Base-by-base conservation (phyloP, 768 basidiomycete species). In the Naganishia friedmannii region DNA sequence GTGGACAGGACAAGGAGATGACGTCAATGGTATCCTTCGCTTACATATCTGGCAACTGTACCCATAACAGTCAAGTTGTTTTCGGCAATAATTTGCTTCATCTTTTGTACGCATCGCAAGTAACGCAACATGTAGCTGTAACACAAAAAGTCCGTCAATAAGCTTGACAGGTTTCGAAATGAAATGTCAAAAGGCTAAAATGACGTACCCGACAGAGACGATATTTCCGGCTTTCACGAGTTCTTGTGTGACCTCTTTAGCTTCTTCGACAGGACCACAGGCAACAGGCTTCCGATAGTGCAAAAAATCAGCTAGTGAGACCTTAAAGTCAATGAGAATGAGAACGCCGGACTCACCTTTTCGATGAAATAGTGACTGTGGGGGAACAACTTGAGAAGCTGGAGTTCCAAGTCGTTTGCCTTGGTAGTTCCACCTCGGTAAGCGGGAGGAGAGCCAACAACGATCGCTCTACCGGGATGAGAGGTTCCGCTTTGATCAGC, bases 61-160 rank as follows among this genome's bases (percentile, higher is more conserved):
- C 89, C 86, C 94, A 98, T 97, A 65, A 99, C 93, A 26, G 89
- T 90, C 70, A 99, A 85, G 77, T 92, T 87, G 80, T 97, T 97
- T 73, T 95, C 92, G 77, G 91, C 85, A 79, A 99, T 90, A 80
- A 97, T 93, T 71, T 89, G 86, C 83, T 95, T 94, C 91, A 97
- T 96, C 86, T 88, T 89, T 82, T 96, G 93, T 26, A 95, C 92
- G 37, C 90, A 93, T 81, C 89, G 90, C 76, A 95, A 85, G 83
- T 95, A 94, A 73, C 93, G 88, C 73, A 96, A 84, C 93, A 96
- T 96, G 75, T 81, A 92, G 87, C 79, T 80, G 48, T 29, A 15
- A 45, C 42, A 17, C 15, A 21, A 13, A 53, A 13, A 53, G 32
- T 32, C 12, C 19, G 5, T 56, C 10, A 10, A 17, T 29, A 29